Conservation (phyloP, 2,329 filamentous ascomycete genomes). For the Calonectria hawksworthii region DNA sequence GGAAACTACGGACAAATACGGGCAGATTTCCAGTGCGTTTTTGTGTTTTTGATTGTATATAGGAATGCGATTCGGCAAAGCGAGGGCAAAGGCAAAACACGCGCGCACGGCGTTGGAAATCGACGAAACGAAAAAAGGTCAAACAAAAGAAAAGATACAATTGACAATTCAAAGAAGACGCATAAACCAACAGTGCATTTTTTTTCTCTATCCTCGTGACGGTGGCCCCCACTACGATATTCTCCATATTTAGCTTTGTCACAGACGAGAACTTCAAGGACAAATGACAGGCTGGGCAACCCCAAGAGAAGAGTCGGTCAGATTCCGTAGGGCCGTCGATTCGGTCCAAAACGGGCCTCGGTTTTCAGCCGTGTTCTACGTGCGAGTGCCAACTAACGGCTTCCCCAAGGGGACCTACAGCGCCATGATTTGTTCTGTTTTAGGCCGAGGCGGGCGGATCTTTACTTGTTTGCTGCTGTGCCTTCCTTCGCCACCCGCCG, state of each 20-base stretch:
- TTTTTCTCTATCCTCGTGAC: constrained; percentile 6
- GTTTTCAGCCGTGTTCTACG: neutral
- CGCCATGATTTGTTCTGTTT: neutral
- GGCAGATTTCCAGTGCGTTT: constrained; percentile 25
- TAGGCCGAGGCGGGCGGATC: neutral
- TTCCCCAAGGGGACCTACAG: neutral
- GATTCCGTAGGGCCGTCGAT: neutral
- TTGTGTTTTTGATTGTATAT: constrained; percentile 29
- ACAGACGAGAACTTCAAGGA: neutral
- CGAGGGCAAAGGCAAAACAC: constrained; percentile 13
- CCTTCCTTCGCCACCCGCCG: neutral
- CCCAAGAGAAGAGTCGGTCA: neutral
- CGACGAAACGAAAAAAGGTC: neutral
- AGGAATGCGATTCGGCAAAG: neutral
- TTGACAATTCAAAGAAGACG: neutral
- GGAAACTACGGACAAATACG: constrained; percentile 3
- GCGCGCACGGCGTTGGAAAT: constrained; percentile 10
- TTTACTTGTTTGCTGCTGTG: neutral
- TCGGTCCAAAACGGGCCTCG: neutral
- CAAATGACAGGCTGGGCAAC: neutral
- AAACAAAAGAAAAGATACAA: constrained; percentile 14
- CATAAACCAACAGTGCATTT: neutral
- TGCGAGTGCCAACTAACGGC: neutral
- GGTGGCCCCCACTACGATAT: neutral
- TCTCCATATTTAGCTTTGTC: constrained; percentile 4